phyloP scores from a whole-genome alignment of 176 grass and related monocot species.

The Miscanthus lutarioriparius region DNA sequence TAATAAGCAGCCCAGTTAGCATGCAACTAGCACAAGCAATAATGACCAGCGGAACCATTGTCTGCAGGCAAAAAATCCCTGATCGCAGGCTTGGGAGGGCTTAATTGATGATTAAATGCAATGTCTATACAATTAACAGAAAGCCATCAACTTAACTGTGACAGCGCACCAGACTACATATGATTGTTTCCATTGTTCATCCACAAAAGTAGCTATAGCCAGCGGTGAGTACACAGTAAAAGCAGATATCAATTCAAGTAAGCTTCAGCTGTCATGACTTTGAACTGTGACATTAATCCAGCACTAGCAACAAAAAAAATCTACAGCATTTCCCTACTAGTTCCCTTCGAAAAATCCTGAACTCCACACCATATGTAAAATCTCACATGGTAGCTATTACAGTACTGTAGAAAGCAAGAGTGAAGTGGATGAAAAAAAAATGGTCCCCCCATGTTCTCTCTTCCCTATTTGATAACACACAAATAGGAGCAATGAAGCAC shows the following conservation, averaged over 20 bases:
- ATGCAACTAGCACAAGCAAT: slow-evolving; percentile 7
- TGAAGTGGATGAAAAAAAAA: slow-evolving; percentile 33
- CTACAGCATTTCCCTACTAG: not conserved
- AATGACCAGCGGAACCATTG: slow-evolving; percentile 11
- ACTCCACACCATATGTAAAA: slow-evolving; percentile 11
- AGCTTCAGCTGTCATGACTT: slow-evolving; percentile 1
- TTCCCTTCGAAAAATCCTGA: not conserved
- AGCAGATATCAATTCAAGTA: not conserved
- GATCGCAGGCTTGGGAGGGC: not conserved
- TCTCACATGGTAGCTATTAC: slow-evolving; percentile 8
- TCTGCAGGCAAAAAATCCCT: not conserved
- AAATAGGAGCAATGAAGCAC: slow-evolving; percentile 43
- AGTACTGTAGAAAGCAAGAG: slow-evolving; percentile 21
- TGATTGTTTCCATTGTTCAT: not conserved
- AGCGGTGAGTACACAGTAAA: slow-evolving; percentile 1
- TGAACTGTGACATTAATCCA: slow-evolving; percentile 1
- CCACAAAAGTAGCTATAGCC: not conserved
- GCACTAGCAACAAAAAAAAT: not conserved
- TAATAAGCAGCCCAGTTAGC: slow-evolving; percentile 17
- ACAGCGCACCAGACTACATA: slow-evolving; percentile 7
- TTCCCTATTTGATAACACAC: slow-evolving; percentile 38
- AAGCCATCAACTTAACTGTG: slow-evolving; percentile 34
- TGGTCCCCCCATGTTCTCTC: slow-evolving; percentile 44
- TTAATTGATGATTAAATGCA: slow-evolving; percentile 25
- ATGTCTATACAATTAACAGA: slow-evolving; percentile 35